Evolutionary conservation across 176 grass and related monocot species (phyloP).

Genomic region (Paspalum notatum): DNA sequence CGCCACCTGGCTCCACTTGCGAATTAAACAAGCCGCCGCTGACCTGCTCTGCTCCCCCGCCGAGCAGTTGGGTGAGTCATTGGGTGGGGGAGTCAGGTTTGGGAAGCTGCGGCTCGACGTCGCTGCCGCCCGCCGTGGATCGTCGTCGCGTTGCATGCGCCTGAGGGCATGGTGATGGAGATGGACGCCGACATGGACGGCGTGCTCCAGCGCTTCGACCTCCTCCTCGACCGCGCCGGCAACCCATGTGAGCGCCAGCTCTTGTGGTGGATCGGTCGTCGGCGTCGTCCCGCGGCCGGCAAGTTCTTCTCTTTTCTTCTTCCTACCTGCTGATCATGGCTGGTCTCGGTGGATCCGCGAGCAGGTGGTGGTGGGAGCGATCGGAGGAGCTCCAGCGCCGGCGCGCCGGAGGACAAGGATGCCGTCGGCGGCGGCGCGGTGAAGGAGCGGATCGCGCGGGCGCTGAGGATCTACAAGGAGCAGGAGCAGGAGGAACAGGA

Average conservation of each 20-base stretch:
- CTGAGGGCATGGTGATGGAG: conserved; percentile 26
- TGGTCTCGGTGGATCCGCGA: conserved; percentile 3
- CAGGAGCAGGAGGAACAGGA: neutral
- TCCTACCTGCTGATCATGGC: neutral
- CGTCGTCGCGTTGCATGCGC: neutral
- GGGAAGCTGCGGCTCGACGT: conserved; percentile 66
- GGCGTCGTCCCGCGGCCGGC: neutral
- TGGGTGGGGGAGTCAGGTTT: neutral
- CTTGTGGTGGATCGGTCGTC: neutral
- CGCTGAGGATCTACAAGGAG: conserved; percentile 82
- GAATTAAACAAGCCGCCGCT: conserved; percentile 2
- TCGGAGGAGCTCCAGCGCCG: neutral
- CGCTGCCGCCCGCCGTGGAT: neutral
- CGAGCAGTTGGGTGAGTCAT: neutral
- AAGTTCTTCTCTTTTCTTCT: too few species aligned
- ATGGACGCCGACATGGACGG: conserved; percentile 33
- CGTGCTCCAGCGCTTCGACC: conserved; percentile 27
- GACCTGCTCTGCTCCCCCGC: conserved; percentile 32
- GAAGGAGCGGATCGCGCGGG: conserved; percentile 84
- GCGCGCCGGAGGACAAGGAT: neutral
- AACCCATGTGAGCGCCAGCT: neutral
- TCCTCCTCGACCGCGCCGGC: conserved; percentile 21
- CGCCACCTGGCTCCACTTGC: conserved; percentile 24
- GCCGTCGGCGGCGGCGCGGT: conserved; percentile 3
- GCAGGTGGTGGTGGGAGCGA: conserved; percentile 15